phyloP scores from a whole-genome alignment of 345 rosid species.

The Gynandropsis gynandra region DNA sequence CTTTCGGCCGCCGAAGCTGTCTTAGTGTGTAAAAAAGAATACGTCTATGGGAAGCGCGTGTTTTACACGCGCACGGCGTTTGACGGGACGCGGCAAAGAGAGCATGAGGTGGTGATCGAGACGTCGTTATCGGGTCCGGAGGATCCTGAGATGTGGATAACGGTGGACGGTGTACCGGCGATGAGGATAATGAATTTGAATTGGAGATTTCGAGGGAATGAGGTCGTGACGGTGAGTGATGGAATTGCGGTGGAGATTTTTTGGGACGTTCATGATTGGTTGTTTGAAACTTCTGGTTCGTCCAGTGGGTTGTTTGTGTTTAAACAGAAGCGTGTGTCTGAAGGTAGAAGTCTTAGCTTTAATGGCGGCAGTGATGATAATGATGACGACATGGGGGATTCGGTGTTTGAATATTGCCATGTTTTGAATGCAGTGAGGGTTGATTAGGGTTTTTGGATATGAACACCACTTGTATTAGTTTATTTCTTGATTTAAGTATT shows the following conservation, averaged over 20 bases:
- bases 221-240: constrained; percentile 38
- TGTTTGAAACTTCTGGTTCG: constrained; percentile 36
- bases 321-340: constrained; percentile 26
- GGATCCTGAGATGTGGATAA: constrained; percentile 72
- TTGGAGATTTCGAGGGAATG: constrained; percentile 79
- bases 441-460: not conserved
- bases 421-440: constrained; percentile 55
- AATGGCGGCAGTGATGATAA: constrained; percentile 14
- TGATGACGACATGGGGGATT: constrained; percentile 16
- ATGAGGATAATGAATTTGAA: constrained; percentile 50
- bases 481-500: too few species aligned
- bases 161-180: constrained; percentile 42
- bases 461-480: not conserved
- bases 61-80: constrained; percentile 51
- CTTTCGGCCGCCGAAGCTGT: constrained; percentile 39
- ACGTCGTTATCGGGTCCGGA: constrained; percentile 42
- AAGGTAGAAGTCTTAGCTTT: constrained; percentile 17
- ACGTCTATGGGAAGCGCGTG: constrained; percentile 50
- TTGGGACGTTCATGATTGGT: constrained; percentile 80
- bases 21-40: constrained; percentile 64
- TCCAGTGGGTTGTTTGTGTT: constrained; percentile 53
- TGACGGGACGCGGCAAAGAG: constrained; percentile 24
- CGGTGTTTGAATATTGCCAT: constrained; percentile 41
- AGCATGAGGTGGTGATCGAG: constrained; percentile 57
- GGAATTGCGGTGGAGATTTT: constrained; percentile 39